Evolutionary conservation across 306 rosid genomes (phyloP), one percentile per base, ranked within the genome.

Genomic region (Canavalia ensiformis): DNA sequence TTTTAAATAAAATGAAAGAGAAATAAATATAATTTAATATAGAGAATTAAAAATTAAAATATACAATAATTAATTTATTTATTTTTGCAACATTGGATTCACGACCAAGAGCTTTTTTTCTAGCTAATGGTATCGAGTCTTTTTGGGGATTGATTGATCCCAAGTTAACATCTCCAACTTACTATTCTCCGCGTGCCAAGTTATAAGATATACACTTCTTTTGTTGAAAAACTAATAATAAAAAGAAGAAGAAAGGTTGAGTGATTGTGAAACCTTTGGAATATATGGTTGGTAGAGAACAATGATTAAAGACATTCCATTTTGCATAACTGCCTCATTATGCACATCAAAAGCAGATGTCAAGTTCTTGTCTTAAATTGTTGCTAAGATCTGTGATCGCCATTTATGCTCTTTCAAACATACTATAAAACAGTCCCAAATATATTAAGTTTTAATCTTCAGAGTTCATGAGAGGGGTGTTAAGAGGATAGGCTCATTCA

Each of bases 231-330:
- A 9, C 18, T 29, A 9, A 45, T 46, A 5, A 68, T 29, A 68
- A 45, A 45, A 68, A 68, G 56, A 68, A 44, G 18, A 66, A 8
- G 2, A 46, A 45, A 68, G 55, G 41, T 11, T 9, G 28, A 68
- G 13, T 44, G 74, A 68, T 46, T 11, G 41, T 68, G 74, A 46
- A 46, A 46, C 49, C 2, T 68, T 68, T 68, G 74, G 57, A 68
- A 46, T 46, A 45, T 68, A n/a, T 71, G 62, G 34, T 71, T 52
- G 77, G 77, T 54, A 54, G 51, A 72, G 54, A 68, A 68, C 41
- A 68, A 68, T 68, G 39, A 68, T 68, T 68, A 68, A 68, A 68
- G 56, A 68, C 56, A 45, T 68, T 46, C 57, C 57, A 68, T 54
- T 52, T 72, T 72, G 65, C 63, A n/a, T 50, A 50, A 49, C 41